A percentile compares a stretch with the other conserved stretches of the same genome.
phyloP scores from a whole-genome alignment of 805 yeast genomes.

The Nakazawaea anatomiae region DNA sequence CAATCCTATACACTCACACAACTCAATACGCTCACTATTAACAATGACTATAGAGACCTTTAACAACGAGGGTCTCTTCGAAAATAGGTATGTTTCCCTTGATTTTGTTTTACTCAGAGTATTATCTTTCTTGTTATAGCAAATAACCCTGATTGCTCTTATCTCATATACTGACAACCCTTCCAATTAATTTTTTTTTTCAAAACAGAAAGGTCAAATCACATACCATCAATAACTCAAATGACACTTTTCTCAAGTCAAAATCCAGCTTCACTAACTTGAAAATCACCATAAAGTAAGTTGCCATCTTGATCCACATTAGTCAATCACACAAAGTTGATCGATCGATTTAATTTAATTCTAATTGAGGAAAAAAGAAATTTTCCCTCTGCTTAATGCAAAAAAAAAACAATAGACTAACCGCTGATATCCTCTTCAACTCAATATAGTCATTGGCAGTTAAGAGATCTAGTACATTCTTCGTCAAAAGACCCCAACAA shows the following conservation, averaged over 20 bases:
- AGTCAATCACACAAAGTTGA: neutral
- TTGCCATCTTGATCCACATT: constrained; percentile 2
- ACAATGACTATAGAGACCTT: constrained; percentile 8
- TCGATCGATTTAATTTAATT: too few species aligned
- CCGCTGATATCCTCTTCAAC: constrained; percentile 14
- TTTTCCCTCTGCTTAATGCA: neutral
- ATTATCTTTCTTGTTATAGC: neutral
- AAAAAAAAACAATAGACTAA: neutral
- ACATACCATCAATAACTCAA: neutral
- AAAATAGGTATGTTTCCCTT: neutral
- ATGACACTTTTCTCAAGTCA: constrained; percentile 4
- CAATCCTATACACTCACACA: neutral
- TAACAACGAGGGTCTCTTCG: neutral
- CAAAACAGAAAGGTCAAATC: neutral
- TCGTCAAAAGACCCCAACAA: constrained; percentile 34
- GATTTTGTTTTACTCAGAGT: neutral
- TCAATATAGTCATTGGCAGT: constrained; percentile 66
- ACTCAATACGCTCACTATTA: neutral
- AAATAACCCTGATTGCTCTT: too few species aligned
- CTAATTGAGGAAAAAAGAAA: too few species aligned
- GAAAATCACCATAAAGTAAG: constrained; percentile 30
- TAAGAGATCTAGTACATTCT: constrained; percentile 64
- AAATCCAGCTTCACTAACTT: constrained; percentile 22
- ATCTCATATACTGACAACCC: too few species aligned
- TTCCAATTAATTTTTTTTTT: too few species aligned